A percentile compares a stretch with the other conserved stretches of the same genome.
phyloP scores from a whole-genome alignment of 768 basidiomycete species.

The Udeniomyces megalosporus region DNA sequence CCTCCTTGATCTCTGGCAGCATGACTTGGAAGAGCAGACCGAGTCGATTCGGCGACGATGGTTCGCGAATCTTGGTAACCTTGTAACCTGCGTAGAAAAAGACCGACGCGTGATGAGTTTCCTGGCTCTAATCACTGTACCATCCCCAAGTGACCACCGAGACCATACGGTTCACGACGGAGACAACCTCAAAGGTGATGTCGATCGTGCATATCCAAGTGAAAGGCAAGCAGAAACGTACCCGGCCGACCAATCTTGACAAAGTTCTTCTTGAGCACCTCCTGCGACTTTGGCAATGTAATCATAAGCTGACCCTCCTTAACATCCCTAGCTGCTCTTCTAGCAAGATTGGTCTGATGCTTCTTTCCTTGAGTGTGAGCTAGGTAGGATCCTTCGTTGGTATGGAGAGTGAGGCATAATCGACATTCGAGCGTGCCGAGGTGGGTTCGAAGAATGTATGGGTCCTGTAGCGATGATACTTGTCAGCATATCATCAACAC shows the following conservation, averaged over 20 bases:
- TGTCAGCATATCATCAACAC: too few species aligned
- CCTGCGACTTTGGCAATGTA: constrained; percentile 42
- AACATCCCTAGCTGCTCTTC: constrained; percentile 90
- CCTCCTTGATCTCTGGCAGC: constrained; percentile 80
- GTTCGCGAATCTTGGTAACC: constrained; percentile 85
- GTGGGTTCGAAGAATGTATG: constrained; percentile 96
- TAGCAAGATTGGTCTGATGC: constrained; percentile 93
- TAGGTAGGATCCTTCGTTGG: constrained; percentile 88
- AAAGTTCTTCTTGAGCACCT: constrained; percentile 78
- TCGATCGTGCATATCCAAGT: background rate
- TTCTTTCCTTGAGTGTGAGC: constrained; percentile 99
- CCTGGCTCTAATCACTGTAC: too few species aligned
- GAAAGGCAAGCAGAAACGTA: constrained; percentile 30
- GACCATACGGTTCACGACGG: background rate
- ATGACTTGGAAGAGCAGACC: constrained; percentile 90
- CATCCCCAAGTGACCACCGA: too few species aligned
- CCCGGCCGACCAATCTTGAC: constrained; percentile 93
- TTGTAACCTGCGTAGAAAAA: constrained; percentile 36
- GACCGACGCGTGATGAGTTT: background rate
- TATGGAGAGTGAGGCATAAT: constrained; percentile 89
- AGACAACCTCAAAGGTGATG: too few species aligned
- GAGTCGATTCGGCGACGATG: constrained; percentile 55
- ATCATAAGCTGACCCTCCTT: constrained; percentile 86
- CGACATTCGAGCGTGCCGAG: constrained; percentile 96
- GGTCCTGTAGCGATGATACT: constrained; percentile 47